Percentiles rank a stretch among this genome's conserved stretches.
Evolutionary conservation across 768 basidiomycete genomes (phyloP).

Genomic region (Floccularia luteovirens): DNA sequence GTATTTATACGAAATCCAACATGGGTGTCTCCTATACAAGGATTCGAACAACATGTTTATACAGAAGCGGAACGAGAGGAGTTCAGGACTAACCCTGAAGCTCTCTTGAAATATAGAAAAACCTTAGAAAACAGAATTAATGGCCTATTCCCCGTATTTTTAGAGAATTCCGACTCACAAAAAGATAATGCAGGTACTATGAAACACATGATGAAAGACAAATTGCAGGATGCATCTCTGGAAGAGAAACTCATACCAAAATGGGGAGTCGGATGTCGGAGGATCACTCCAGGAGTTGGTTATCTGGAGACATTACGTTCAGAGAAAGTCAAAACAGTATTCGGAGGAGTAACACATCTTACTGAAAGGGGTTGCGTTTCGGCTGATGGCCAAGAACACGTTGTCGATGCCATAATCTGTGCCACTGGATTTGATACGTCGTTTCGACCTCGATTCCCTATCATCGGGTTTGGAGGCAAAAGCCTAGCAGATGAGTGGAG

Average conservation of each 20-base stretch:
- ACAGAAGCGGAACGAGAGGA: slow-evolving; percentile 30
- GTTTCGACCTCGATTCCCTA: slow-evolving; percentile 23
- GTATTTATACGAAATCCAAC: slow-evolving; percentile 24
- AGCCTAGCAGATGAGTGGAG: slow-evolving; percentile 23
- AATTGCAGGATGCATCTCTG: slow-evolving; percentile 32
- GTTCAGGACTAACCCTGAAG: slow-evolving; percentile 28
- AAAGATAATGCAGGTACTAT: slow-evolving; percentile 15
- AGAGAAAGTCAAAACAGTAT: slow-evolving; percentile 23
- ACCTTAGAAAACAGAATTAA: slow-evolving; percentile 31
- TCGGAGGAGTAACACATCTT: slow-evolving; percentile 18
- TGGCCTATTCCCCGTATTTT: slow-evolving; percentile 17
- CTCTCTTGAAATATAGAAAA: slow-evolving; percentile 34
- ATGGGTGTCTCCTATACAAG: slow-evolving; percentile 21
- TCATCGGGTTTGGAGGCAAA: slow-evolving; percentile 17
- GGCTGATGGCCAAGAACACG: slow-evolving; percentile 19
- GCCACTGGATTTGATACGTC: slow-evolving; percentile 30
- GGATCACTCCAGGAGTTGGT: slow-evolving; percentile 24
- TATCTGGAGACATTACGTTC: slow-evolving; percentile 23
- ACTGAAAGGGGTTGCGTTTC: slow-evolving; percentile 19
- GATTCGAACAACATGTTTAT: slow-evolving; percentile 20
- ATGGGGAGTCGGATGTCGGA: slow-evolving; percentile 25
- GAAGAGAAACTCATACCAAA: slow-evolving; percentile 27
- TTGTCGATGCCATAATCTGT: slow-evolving; percentile 27
- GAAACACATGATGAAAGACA: slow-evolving; percentile 29
- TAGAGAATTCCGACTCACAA: slow-evolving; percentile 26